Evolutionary conservation across 306 rosid genomes (phyloP), one percentile per base, ranked within the genome.

Genomic region (Castanea mollissima): DNA sequence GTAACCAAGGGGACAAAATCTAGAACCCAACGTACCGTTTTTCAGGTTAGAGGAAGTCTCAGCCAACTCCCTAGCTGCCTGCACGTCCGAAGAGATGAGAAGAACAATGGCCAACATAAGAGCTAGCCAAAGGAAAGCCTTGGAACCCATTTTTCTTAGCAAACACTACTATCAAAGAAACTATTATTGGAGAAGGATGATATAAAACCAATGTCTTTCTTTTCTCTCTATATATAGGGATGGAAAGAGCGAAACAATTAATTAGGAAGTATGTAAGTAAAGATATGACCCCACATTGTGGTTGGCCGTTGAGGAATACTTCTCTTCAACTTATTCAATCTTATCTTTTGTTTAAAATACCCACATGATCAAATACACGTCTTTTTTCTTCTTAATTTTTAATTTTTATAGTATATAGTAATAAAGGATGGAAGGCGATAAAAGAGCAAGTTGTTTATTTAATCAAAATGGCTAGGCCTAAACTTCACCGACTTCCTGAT

Each of bases 121-220:
- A 57, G 81, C 78, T 0, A 89, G 63, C 52, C 76, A 55, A 75
- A 89, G 51, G 4, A 73, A 74, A 12, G 77, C 72, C 70, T 77
- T 89, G 7, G 85, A 87, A 79, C 58, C 82, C 95, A 86, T 91
- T 69, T 55, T 75, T 79, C 9, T 56, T 31, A 49, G 34, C 19
- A 56, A 69, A 34, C 27, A 74, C 5, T 6, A 15, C 2, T 32
- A 55, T 5, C 2, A 31, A 32, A 44, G n/a, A 27, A 58, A 23
- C 79, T 62, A 23, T 27, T 35, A 23, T 34, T 20, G 34, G 57
- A 32, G 76, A 59, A 65, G 38, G 75, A 69, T 78, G 83, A 38
- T 57, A 38, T 63, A 29, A 75, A 71, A 35, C 0, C 32, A 10
- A 74, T 5, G 12, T 5, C 73, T 69, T 20, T 14, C 1, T 25